These are phyloP conservation scores for Sugiyamaella marilandica DNA, from an alignment of 805 yeast species.

Conservation along the genomic window DNA sequence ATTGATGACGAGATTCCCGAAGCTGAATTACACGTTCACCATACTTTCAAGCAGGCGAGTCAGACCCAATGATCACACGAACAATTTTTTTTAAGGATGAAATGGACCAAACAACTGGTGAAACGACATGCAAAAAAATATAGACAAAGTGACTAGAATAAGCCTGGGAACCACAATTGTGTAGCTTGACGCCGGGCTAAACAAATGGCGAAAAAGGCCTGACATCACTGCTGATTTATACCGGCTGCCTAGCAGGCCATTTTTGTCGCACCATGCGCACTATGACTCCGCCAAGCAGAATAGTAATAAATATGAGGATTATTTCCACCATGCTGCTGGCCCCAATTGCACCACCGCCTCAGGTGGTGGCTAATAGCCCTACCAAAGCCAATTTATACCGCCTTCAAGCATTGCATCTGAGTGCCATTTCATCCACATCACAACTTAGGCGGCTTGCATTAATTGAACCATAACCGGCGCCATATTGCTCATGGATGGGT, in stretches of 20 bases:
- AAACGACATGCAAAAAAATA: too few species aligned
- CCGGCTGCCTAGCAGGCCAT: not conserved
- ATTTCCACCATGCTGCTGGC: not conserved
- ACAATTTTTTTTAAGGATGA: too few species aligned
- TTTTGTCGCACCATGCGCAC: conserved; percentile 5
- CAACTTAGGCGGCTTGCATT: not conserved
- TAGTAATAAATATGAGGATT: conserved; percentile 2
- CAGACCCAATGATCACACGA: too few species aligned
- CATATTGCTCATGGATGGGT: not conserved
- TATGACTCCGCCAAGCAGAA: conserved; percentile 8
- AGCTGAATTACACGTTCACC: not conserved
- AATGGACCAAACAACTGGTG: too few species aligned
- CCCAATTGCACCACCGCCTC: not conserved
- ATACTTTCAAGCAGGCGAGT: too few species aligned
- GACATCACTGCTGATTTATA: not conserved
- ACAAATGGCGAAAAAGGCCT: too few species aligned
- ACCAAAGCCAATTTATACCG: not conserved
- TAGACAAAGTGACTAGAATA: too few species aligned
- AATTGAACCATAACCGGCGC: not conserved
- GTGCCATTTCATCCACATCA: not conserved
- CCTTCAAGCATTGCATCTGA: not conserved
- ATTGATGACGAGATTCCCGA: not conserved
- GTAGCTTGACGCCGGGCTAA: too few species aligned
- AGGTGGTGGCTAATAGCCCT: too few species aligned
- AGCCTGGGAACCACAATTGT: too few species aligned